These are phyloP conservation scores for Taiozyma onychis DNA, from an alignment of 1,139 yeast species.

Conservation along the genomic window DNA sequence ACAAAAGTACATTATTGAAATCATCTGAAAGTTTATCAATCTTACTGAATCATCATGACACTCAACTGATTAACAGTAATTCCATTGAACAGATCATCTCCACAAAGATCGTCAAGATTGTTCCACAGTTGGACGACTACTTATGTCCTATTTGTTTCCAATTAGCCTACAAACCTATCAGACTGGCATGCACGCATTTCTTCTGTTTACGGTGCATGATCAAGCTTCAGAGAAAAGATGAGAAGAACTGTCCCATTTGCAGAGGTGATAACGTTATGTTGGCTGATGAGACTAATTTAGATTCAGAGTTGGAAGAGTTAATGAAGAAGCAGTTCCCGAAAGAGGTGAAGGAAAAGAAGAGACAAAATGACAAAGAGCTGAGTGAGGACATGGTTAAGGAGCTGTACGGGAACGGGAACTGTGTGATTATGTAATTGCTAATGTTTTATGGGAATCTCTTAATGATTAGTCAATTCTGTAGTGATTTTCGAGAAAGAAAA, in stretches of 20 bases:
- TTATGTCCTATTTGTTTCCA: slow-evolving; percentile 68
- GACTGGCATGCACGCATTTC: slow-evolving; percentile 56
- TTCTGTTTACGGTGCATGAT: slow-evolving; percentile 71
- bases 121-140: slow-evolving; percentile 73
- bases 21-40: slow-evolving; percentile 43
- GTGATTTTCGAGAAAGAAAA: neutral
- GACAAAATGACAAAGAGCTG: slow-evolving; percentile 52
- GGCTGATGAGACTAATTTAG: slow-evolving; percentile 60
- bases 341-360: slow-evolving; percentile 58
- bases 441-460: neutral
- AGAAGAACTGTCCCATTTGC: slow-evolving; percentile 65
- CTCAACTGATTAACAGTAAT: slow-evolving; percentile 8
- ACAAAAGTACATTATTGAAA: slow-evolving; percentile 59
- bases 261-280: slow-evolving; percentile 46
- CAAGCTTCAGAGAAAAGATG: slow-evolving; percentile 52
- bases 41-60: slow-evolving; percentile 24
- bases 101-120: slow-evolving; percentile 44
- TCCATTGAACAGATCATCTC: slow-evolving; percentile 42
- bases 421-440: neutral
- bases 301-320: slow-evolving; percentile 43
- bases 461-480: neutral
- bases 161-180: slow-evolving; percentile 66
- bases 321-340: slow-evolving; percentile 59
- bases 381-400: slow-evolving; percentile 34
- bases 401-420: slow-evolving; percentile 17